Evolutionary conservation across 1,284 basidiomycete genomes (phyloP).

Genomic region (Apiotrichum gamsii): DNA sequence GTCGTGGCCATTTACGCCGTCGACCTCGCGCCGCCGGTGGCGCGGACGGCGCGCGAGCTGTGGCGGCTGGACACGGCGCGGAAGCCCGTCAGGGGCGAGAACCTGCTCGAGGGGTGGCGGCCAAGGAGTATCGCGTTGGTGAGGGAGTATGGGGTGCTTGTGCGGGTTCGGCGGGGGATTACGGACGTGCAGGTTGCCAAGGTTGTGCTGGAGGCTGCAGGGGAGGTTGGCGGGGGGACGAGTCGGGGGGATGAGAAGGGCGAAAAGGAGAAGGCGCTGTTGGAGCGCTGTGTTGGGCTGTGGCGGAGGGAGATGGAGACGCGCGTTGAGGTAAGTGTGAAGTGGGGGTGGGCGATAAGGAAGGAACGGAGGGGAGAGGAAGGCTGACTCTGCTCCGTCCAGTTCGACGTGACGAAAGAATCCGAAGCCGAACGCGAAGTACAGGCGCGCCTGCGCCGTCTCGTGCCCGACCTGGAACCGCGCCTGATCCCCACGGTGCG

Average conservation of each 20-base stretch:
- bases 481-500: slow-evolving; percentile 37
- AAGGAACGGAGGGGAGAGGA: no score
- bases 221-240: slow-evolving; percentile 4
- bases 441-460: slow-evolving; percentile 50
- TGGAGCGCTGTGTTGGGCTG: slow-evolving; percentile 61
- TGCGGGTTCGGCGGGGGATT: slow-evolving; percentile 62
- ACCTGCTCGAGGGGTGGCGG: slow-evolving; percentile 71
- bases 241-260: no score
- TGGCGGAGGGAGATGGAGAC: slow-evolving; percentile 80
- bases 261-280: no score
- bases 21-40: slow-evolving; percentile 73
- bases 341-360: background rate
- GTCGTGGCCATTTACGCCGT: slow-evolving; percentile 64
- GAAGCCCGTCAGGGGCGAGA: slow-evolving; percentile 89
- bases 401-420: slow-evolving; percentile 49
- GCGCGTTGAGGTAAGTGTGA: slow-evolving; percentile 58
- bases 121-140: slow-evolving; percentile 80
- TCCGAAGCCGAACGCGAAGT: slow-evolving; percentile 50
- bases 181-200: slow-evolving; percentile 86
- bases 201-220: slow-evolving; percentile 57
- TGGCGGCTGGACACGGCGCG: slow-evolving; percentile 92
- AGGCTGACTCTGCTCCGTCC: no score
- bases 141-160: slow-evolving; percentile 69
- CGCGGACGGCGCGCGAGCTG: slow-evolving; percentile 77
- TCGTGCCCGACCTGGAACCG: slow-evolving; percentile 45